Conservation (phyloP, 1,284 basidiomycete genomes). For the Melampsora larici-populina region DNA sequence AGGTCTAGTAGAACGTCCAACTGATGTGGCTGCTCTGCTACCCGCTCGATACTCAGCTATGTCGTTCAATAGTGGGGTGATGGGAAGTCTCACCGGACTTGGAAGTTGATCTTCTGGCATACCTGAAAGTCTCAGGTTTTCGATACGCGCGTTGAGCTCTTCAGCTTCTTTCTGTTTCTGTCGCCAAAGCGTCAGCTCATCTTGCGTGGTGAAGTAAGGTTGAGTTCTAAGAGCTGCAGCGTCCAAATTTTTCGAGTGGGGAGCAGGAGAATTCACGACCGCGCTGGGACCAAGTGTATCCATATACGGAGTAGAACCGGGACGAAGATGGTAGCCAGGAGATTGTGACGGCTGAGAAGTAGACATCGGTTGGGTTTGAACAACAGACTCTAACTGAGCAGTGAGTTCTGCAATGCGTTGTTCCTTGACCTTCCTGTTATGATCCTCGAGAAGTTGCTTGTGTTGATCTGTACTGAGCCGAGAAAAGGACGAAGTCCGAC, state of each 20-base stretch:
- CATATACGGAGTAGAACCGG: constrained; percentile 5
- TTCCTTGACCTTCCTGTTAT: constrained; percentile 28
- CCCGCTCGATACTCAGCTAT: neutral
- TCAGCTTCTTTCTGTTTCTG: constrained; percentile 22
- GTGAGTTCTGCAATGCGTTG: constrained; percentile 26
- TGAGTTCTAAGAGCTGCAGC: neutral
- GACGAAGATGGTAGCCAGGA: neutral
- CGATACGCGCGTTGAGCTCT: constrained; percentile 31
- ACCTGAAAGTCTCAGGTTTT: constrained; percentile 22
- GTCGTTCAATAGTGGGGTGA: constrained; percentile 1
- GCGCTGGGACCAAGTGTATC: neutral
- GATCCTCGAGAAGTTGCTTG: constrained; percentile 12
- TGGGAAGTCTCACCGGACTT: constrained; percentile 30
- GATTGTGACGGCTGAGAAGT: neutral
- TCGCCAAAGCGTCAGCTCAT: constrained; percentile 17
- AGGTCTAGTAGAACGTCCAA: neutral
- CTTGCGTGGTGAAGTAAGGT: neutral
- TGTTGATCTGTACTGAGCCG: neutral
- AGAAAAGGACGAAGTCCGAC: neutral
- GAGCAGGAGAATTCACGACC: neutral
- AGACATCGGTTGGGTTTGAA: constrained; percentile 14
- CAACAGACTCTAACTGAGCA: constrained; percentile 10
- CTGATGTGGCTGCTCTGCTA: neutral
- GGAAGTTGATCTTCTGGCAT: constrained; percentile 25
- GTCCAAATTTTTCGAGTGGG: neutral